A percentile compares a stretch with the other conserved stretches of the same genome.
Evolutionary conservation across 208 protist genomes (phyloP).

Genomic region (Trypanosoma lewisi): DNA sequence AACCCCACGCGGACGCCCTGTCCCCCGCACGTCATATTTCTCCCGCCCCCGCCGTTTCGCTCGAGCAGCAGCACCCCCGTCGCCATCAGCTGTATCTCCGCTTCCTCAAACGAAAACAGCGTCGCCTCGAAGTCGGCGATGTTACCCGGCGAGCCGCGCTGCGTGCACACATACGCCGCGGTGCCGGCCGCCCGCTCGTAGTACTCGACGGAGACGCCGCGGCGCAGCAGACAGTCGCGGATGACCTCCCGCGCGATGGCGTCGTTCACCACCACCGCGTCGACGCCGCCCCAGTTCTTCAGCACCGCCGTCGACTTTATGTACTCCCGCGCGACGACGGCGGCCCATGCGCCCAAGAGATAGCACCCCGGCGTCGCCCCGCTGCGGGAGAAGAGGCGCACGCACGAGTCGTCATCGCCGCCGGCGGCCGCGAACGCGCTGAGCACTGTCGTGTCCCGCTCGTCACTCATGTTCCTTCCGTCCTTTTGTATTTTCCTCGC

Average conservation of each 20-base stretch:
- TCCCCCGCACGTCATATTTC: not conserved
- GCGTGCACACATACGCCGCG: slow-evolving; percentile 67
- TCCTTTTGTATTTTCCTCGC: not conserved
- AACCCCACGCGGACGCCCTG: slow-evolving; percentile 62
- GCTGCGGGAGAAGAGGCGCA: slow-evolving; percentile 75
- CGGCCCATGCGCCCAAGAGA: slow-evolving; percentile 81
- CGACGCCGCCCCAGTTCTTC: slow-evolving; percentile 66
- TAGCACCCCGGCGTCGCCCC: slow-evolving; percentile 57
- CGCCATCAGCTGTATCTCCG: slow-evolving; percentile 81
- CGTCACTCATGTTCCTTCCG: slow-evolving; percentile 57
- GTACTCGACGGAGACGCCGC: slow-evolving; percentile 72
- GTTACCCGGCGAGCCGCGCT: slow-evolving; percentile 85
- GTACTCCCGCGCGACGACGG: slow-evolving; percentile 73
- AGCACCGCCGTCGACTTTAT: slow-evolving; percentile 84
- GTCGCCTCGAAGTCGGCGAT: slow-evolving; percentile 88
- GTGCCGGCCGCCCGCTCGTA: slow-evolving; percentile 53
- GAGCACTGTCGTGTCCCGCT: slow-evolving; percentile 60
- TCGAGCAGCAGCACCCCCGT: slow-evolving; percentile 63
- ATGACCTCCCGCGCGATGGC: slow-evolving; percentile 81
- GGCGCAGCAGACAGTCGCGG: slow-evolving; percentile 80
- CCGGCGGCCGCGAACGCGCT: slow-evolving; percentile 61
- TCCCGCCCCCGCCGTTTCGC: not conserved
- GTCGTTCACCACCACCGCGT: slow-evolving; percentile 82
- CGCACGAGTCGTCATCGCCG: slow-evolving; percentile 56
- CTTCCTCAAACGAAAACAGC: slow-evolving; percentile 86